Percentiles rank a stretch among this genome's conserved stretches.
Conservation (phyloP, 345 rosid species). For the Acer yangbiense region DNA sequence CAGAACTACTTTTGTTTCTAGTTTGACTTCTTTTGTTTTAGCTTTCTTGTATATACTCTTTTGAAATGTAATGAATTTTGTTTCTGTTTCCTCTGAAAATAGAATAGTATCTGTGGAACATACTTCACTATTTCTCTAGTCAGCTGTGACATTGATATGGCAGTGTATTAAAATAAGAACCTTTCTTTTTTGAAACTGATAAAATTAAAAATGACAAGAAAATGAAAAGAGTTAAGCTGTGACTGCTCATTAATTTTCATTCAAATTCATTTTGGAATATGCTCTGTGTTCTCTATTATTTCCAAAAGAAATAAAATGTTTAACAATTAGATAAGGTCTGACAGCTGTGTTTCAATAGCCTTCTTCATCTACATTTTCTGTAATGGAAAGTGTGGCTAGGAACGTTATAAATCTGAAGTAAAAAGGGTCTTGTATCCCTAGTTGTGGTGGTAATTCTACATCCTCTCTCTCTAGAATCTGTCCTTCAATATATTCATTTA, state of each 20-base stretch:
- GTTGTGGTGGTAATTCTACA: background rate
- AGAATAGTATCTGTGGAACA: background rate
- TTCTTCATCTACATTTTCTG: background rate
- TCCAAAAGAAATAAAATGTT: background rate
- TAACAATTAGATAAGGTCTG: background rate
- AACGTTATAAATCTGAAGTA: background rate
- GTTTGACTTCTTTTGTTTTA: background rate
- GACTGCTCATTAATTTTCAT: background rate
- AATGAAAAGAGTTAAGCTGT: background rate
- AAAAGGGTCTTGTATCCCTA: background rate
- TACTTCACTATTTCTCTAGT: constrained; percentile 8
- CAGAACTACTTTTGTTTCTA: background rate
- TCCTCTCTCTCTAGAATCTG: background rate
- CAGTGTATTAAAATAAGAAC: background rate
- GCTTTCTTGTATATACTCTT: background rate
- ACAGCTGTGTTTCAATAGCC: background rate
- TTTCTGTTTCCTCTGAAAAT: background rate
- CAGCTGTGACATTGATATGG: constrained; percentile 1
- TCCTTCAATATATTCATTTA: background rate
- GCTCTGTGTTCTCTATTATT: background rate
- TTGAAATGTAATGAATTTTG: background rate
- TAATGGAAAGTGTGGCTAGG: background rate
- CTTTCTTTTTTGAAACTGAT: constrained; percentile 3
- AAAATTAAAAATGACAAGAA: background rate
- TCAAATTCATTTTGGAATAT: background rate